Base-by-base conservation (phyloP, 164 flowering plant genomes). In the Akebia trifoliata region DNA sequence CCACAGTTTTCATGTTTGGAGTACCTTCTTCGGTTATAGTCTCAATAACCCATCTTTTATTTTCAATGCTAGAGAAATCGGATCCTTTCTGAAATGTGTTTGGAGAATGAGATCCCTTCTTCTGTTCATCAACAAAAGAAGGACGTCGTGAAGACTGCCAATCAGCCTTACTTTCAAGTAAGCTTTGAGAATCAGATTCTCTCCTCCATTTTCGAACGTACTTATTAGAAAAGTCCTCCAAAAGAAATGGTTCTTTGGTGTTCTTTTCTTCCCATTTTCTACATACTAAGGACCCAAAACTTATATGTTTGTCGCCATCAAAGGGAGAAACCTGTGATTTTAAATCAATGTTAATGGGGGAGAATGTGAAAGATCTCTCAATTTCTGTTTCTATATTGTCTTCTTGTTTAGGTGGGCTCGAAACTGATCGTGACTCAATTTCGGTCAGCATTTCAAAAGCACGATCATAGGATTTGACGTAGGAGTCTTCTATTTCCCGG, bases 401-500 rank as follows among this genome's bases (percentile, higher is more conserved):
- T 24, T 39, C 28, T 35, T 50, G 56, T 7, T 46, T 48, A 22
- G 2, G 22, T 43, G 57, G 36, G 10, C 59, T 61, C 4, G 24
- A 36, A 45, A n/a, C 44, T 17, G 69, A 25, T 15, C 35, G 35
- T 37, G 72, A 58, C 36, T 90, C 97, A 3, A 76, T 10, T 59
- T 83, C 81, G 52, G 47, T 31, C 39, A 92, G 72, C 68, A 81
- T 68, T 46, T 78, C 65, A 35, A 22, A 36, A 38, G 97, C 98
- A 31, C 93, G 85, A 18, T 87, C 90, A 56, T 40, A 85, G 2
- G 98, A 85, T 62, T 81, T 92, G 6, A 74, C 54, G 43, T 64
- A 76, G 3, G 94, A 76, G 12, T 85, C 94, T 40, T 78, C 81
- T 63, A 71, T 46, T 8, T 36, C 36, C 28, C 60, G 48, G 3